phyloP scores from a whole-genome alignment of 768 basidiomycete species.

The Lactarius psammicola region DNA sequence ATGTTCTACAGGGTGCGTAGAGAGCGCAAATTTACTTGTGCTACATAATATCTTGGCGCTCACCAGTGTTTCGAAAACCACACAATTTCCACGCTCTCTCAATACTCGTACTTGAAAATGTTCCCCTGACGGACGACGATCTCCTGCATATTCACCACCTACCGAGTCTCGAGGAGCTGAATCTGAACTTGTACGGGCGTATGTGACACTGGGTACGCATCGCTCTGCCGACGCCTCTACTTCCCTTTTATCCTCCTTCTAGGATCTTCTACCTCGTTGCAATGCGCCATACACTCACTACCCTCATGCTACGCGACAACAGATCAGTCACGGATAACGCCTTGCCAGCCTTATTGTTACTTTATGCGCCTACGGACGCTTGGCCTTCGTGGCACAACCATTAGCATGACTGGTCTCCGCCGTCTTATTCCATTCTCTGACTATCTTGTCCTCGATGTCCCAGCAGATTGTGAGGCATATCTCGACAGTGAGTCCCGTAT shows the following conservation, averaged over 20 bases:
- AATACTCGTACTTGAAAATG: background rate
- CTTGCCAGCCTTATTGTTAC: conserved; percentile 51
- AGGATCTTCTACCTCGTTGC: conserved; percentile 59
- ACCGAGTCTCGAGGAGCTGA: conserved; percentile 1
- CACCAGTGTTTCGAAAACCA: conserved; percentile 2
- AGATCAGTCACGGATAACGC: conserved; percentile 54
- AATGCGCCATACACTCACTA: conserved; percentile 51
- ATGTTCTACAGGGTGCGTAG: conserved; percentile 3
- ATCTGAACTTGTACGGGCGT: conserved; percentile 47
- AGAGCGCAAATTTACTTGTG: background rate
- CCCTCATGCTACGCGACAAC: conserved; percentile 54
- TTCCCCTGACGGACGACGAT: conserved; percentile 1
- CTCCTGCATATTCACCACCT: conserved; percentile 11
- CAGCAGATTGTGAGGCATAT: conserved; percentile 51
- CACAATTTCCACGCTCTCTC: background rate
- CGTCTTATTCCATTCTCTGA: conserved; percentile 44
- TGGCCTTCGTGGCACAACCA: conserved; percentile 51
- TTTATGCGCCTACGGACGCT: conserved; percentile 50
- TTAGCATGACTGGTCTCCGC: conserved; percentile 59
- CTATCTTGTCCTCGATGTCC: conserved; percentile 52
- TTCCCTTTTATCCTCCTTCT: conserved; percentile 7
- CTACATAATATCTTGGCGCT: conserved; percentile 28
- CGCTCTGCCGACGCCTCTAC: background rate
- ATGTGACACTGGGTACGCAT: background rate
- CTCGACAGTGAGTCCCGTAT: conserved; percentile 45